Conservation (phyloP, 352 stramenopile species). For the Phytophthora litchii region DNA sequence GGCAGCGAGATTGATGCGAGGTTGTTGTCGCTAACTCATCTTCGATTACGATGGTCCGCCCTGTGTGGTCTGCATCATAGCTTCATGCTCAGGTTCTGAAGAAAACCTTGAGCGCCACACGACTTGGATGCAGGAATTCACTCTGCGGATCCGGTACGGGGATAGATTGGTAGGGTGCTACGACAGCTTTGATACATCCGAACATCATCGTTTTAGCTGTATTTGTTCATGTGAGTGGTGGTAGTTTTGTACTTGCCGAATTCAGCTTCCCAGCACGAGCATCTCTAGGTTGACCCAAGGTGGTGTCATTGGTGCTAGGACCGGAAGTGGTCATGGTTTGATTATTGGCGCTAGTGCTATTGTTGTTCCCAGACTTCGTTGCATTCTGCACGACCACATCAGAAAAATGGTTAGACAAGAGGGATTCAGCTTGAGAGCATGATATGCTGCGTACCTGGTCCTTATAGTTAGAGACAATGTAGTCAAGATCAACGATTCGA, state of each 20-base stretch:
- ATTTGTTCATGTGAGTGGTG: conserved; percentile 26
- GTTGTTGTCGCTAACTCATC: neutral
- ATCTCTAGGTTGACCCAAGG: neutral
- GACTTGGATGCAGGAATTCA: conserved; percentile 12
- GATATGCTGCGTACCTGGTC: conserved; percentile 45
- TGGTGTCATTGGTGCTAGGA: conserved; percentile 6
- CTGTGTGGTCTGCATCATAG: conserved; percentile 10
- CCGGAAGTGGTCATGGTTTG: neutral
- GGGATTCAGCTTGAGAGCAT: neutral
- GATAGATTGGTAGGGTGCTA: neutral
- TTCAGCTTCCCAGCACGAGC: conserved; percentile 12
- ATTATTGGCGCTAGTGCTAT: conserved; percentile 24
- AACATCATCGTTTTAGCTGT: neutral
- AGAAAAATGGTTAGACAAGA: neutral
- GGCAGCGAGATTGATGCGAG: neutral
- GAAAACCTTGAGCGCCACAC: neutral
- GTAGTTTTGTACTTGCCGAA: conserved; percentile 23
- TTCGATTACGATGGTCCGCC: conserved; percentile 28
- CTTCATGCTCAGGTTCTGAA: conserved; percentile 12
- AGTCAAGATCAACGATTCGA: conserved; percentile 87
- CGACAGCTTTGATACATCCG: neutral
- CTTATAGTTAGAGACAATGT: conserved; percentile 75
- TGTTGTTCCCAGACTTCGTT: conserved; percentile 23
- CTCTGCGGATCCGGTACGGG: neutral
- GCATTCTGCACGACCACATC: conserved; percentile 15